These are phyloP conservation scores for Biancaea sappan DNA, from an alignment of 306 rosid species.

Conservation along the genomic window DNA sequence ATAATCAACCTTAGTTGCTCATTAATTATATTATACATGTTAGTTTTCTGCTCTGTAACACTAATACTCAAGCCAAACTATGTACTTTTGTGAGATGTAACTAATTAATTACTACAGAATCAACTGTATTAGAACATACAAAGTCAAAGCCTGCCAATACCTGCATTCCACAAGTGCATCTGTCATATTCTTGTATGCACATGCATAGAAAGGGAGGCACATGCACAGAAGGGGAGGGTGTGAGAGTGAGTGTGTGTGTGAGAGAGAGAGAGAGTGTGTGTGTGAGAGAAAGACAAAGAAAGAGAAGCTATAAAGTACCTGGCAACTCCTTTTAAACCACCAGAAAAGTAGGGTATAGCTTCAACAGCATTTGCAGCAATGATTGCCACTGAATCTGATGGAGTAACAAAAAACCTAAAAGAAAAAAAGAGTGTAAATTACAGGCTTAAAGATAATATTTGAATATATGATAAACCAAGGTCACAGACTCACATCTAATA, in stretches of 20 bases:
- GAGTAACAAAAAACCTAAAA: slow-evolving; percentile 92
- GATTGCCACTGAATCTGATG: slow-evolving; percentile 98
- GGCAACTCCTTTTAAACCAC: slow-evolving; percentile 99
- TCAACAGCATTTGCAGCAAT: slow-evolving; percentile 99
- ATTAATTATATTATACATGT: neutral
- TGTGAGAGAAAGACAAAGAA: neutral
- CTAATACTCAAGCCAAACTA: neutral
- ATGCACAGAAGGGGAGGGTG: neutral
- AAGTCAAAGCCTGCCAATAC: neutral
- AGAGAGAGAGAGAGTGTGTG: no score
- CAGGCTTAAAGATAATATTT: slow-evolving; percentile 23
- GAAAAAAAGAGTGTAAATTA: slow-evolving; percentile 8
- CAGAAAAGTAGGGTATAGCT: slow-evolving; percentile 89
- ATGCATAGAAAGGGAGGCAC: neutral
- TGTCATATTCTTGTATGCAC: neutral
- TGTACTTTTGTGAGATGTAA: neutral
- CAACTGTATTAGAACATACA: neutral
- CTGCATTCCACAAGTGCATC: neutral
- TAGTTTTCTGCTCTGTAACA: neutral
- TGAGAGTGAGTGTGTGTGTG: neutral
- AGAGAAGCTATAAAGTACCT: slow-evolving; percentile 46
- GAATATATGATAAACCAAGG: slow-evolving; percentile 1
- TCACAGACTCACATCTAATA: neutral
- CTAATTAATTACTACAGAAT: neutral
- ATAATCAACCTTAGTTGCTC: neutral